Conservation (phyloP, 768 basidiomycete genomes). For the Pholiota molesta region DNA sequence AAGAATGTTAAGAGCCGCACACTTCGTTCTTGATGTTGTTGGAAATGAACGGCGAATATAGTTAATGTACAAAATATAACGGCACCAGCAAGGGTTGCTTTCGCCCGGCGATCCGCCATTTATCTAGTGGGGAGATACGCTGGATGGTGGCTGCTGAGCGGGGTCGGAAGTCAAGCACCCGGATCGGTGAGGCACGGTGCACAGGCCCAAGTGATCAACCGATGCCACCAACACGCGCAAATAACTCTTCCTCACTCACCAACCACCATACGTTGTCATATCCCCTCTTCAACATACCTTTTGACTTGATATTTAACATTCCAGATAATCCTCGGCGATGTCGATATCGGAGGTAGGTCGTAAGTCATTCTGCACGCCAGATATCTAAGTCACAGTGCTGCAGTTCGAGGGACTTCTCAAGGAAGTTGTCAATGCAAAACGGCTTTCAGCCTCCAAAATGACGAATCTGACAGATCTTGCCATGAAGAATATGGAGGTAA, state of each 20-base stretch:
- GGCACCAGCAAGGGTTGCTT: conserved; percentile 72
- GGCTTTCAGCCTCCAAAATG: conserved; percentile 89
- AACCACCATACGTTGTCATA: background rate
- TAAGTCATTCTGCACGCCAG: conserved; percentile 11
- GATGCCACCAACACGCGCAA: conserved; percentile 40
- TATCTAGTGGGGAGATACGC: background rate
- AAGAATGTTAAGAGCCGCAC: conserved; percentile 40
- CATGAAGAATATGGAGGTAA: conserved; percentile 76
- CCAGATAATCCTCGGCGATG: conserved; percentile 30
- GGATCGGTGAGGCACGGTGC: conserved; percentile 16
- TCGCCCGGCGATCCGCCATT: conserved; percentile 71
- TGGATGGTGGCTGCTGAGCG: background rate
- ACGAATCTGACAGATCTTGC: conserved; percentile 73
- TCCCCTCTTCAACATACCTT: conserved; percentile 15
- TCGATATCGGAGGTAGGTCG: conserved; percentile 41
- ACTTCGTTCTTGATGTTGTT: conserved; percentile 82
- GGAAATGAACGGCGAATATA: conserved; percentile 88
- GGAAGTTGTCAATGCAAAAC: conserved; percentile 80
- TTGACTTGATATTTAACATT: background rate
- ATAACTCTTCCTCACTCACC: conserved; percentile 26
- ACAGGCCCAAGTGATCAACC: conserved; percentile 22
- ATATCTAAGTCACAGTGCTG: conserved; percentile 31
- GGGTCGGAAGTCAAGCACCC: background rate
- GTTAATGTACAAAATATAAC: conserved; percentile 65
- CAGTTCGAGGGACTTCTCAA: conserved; percentile 81